Percentiles rank a stretch among this genome's conserved stretches.
Conservation (phyloP, 2,329 filamentous ascomycete species). For the Botrytis aclada region DNA sequence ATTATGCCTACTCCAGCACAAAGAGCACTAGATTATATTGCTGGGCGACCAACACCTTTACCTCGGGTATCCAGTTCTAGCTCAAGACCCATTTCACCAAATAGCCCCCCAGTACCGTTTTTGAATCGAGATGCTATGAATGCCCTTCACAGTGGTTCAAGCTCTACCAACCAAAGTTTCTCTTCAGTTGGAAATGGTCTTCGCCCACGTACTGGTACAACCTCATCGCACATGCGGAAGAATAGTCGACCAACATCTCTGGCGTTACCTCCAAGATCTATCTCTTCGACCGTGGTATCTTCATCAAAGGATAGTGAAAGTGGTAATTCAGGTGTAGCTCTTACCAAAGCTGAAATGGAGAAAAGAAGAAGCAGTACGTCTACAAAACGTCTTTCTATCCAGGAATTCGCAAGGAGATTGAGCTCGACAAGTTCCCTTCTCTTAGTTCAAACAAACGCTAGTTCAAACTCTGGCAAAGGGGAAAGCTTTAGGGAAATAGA, state of each 20-base stretch:
- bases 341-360: conserved; percentile 34
- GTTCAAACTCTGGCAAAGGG: conserved; percentile 31
- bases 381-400: conserved; percentile 58
- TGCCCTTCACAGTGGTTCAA: conserved; percentile 30
- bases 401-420: conserved; percentile 58
- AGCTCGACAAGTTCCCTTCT: conserved; percentile 59
- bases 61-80: neutral
- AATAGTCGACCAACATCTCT: conserved; percentile 32
- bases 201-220: conserved; percentile 32
- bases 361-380: conserved; percentile 52
- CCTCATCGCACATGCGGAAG: conserved; percentile 22
- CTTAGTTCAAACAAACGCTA: conserved; percentile 55
- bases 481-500: conserved; percentile 28
- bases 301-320: conserved; percentile 25
- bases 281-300: conserved; percentile 29
- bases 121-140: conserved; percentile 35
- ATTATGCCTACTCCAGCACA: conserved; percentile 36
- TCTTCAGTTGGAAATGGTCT: conserved; percentile 19
- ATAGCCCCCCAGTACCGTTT: conserved; percentile 31
- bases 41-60: conserved; percentile 30
- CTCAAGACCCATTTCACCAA: conserved; percentile 29
- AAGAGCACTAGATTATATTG: conserved; percentile 38
- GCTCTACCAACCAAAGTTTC: conserved; percentile 16
- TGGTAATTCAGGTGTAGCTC: conserved; percentile 23
- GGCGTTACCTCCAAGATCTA: conserved; percentile 32